Evolutionary conservation across 2,329 filamentous ascomycete species (phyloP).

Genomic region (Fusarium continuum): DNA sequence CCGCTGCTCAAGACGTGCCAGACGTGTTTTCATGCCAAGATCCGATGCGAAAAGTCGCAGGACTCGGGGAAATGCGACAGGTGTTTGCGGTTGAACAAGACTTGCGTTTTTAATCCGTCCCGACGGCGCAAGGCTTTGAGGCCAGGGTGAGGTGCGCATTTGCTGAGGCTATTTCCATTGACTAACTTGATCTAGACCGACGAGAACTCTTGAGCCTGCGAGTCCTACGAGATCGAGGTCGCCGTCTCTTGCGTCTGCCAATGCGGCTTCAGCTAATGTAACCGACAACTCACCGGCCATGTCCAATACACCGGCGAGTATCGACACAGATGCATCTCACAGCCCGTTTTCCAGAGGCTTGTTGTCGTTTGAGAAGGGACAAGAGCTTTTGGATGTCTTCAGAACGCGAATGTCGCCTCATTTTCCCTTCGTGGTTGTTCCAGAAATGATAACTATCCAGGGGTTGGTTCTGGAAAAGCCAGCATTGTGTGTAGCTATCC

Average conservation of each 20-base stretch:
- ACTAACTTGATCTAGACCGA: slow-evolving; percentile 3
- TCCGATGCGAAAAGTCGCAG: slow-evolving; percentile 48
- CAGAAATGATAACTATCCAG: slow-evolving; percentile 24
- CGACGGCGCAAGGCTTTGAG: slow-evolving; percentile 40
- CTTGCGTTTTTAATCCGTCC: slow-evolving; percentile 46
- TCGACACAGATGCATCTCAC: slow-evolving; percentile 29
- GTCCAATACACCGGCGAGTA: slow-evolving; percentile 8
- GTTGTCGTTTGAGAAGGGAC: slow-evolving; percentile 36
- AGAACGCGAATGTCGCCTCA: slow-evolving; percentile 39
- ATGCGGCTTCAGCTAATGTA: slow-evolving; percentile 7
- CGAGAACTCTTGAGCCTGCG: slow-evolving; percentile 19
- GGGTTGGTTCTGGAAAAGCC: slow-evolving; percentile 38
- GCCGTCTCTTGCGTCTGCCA: slow-evolving; percentile 21
- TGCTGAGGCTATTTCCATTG: background rate
- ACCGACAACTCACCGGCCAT: background rate
- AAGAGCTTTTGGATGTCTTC: slow-evolving; percentile 41
- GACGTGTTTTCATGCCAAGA: slow-evolving; percentile 49
- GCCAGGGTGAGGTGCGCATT: slow-evolving; percentile 19
- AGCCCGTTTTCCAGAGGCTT: slow-evolving; percentile 39
- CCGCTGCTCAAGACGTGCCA: slow-evolving; percentile 47
- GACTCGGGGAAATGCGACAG: slow-evolving; percentile 47
- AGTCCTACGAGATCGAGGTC: slow-evolving; percentile 25
- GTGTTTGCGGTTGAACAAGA: slow-evolving; percentile 47
- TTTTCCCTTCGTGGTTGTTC: slow-evolving; percentile 46
- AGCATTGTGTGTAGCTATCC: slow-evolving; percentile 43